Base-by-base conservation (phyloP, 108 stramenopile genomes). In the Nannochloropsis gaditana region DNA sequence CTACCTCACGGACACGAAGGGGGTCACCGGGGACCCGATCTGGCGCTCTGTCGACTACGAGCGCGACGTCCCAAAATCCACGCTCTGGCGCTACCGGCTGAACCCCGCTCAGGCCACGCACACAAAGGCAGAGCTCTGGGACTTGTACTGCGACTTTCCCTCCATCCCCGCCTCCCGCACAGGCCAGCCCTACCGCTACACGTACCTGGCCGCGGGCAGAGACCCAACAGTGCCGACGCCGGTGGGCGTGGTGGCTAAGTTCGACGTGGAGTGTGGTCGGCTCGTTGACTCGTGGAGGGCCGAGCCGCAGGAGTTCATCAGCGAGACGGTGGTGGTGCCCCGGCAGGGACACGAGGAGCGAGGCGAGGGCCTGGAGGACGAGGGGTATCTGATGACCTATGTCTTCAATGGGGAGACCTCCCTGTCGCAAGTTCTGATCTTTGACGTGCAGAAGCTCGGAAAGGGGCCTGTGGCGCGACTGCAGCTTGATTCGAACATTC, bases 401-500 rank as follows among this genome's bases (percentile, higher is more conserved):
- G 41, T 81, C 80, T 81, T 21, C 5, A 81, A 81, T 9, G 80
- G 80, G 21, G 41, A 42, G 19, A 42, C 59, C 19, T 5, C 31
- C 15, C 5, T 42, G 11, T 43, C 19, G 21, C 59, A 84, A 2
- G 44, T 85, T 41, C 19, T 85, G 11, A 85, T 85, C 80, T 43
- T 85, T 44, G 85, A 85, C 80, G 80, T 80, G 21, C 80, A 79
- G 2, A 45, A 80, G 11, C 45, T 85, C 44, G 21, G 80, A 6
- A 85, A 85, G 80, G 85, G 85, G 2, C 85, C 85, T 19, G 2
- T 85, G 11, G 80, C 45, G 44, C 85, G 85, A 9, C 80, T 85
- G 43, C 85, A 79, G 5, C 80, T 85, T 19, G 80, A 85, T 45
- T 79, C 80, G 2, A 80, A 80, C 80, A 41, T 85, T 5, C 80